These are phyloP conservation scores for Rhynchosporium agropyri DNA, from an alignment of 2,329 filamentous ascomycete genomes.

Conservation along the genomic window DNA sequence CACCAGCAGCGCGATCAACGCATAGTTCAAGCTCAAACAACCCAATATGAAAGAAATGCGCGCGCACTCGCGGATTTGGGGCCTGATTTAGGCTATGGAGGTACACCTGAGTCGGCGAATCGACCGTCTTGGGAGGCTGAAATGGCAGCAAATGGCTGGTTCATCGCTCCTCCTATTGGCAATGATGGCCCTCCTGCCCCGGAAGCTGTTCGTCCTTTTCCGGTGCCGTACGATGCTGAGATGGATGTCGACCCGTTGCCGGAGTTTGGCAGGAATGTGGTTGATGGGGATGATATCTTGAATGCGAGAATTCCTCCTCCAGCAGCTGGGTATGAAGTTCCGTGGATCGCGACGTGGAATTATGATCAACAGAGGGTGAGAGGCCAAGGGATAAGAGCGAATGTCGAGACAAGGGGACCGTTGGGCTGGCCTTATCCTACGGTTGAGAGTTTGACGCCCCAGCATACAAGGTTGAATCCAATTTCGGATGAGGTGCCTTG, in stretches of 20 bases:
- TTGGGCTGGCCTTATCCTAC: slow-evolving; percentile 5
- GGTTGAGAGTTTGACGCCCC: background rate
- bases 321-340: background rate
- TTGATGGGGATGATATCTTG: background rate
- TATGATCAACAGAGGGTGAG: background rate
- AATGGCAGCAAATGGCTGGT: background rate
- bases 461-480: background rate
- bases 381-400: no score
- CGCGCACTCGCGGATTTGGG: background rate
- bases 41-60: background rate
- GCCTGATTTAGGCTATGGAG: background rate
- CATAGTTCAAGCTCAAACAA: background rate
- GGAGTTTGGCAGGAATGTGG: background rate
- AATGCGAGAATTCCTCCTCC: background rate
- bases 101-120: background rate
- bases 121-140: background rate
- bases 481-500: background rate
- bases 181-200: no score
- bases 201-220: background rate
- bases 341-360: slow-evolving; percentile 8
- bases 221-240: background rate
- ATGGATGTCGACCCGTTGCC: background rate
- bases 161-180: no score
- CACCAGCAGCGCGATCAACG: background rate
- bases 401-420: background rate